These are phyloP conservation scores for Suhomyces bolitotheri DNA, from an alignment of 1,139 yeast genomes.

Conservation along the genomic window DNA sequence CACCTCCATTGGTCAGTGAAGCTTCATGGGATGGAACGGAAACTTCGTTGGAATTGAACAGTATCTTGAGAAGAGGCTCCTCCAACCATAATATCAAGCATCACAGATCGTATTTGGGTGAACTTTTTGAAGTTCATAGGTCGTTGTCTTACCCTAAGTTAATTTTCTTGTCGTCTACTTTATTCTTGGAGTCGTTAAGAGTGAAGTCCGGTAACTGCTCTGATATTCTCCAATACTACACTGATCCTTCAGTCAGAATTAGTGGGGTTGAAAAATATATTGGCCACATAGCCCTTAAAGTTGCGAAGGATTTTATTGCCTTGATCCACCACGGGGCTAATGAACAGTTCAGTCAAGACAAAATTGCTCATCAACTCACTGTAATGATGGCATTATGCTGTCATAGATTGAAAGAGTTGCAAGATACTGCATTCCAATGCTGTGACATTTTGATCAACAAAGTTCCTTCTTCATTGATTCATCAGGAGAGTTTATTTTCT, in stretches of 20 bases:
- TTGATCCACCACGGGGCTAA: constrained; percentile 49
- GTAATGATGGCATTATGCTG: constrained; percentile 71
- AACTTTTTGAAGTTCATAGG: constrained; percentile 51
- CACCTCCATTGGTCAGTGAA: constrained; percentile 94
- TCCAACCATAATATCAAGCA: constrained; percentile 78
- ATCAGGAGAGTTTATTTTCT: constrained; percentile 69
- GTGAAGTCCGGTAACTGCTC: constrained; percentile 83
- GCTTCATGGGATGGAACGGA: constrained; percentile 84
- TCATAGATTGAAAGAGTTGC: constrained; percentile 73
- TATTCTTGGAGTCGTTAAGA: constrained; percentile 75
- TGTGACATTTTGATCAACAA: constrained; percentile 66
- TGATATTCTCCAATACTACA: constrained; percentile 68
- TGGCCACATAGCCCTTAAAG: constrained; percentile 61
- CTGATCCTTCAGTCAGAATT: constrained; percentile 78
- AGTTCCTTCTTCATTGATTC: constrained; percentile 83
- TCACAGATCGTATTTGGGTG: constrained; percentile 62
- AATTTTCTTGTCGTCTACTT: constrained; percentile 85
- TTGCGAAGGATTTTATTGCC: constrained; percentile 57
- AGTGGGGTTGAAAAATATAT: constrained; percentile 75
- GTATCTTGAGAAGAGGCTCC: constrained; percentile 87
- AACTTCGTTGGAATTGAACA: constrained; percentile 87
- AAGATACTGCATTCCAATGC: constrained; percentile 77
- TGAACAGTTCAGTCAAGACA: constrained; percentile 54
- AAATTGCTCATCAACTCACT: constrained; percentile 71
- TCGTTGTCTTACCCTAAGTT: constrained; percentile 74